A percentile compares a stretch with the other conserved stretches of the same genome.
Evolutionary conservation across 176 grass and related monocot species (phyloP).

Genomic region (Eremochloa ophiuroides): DNA sequence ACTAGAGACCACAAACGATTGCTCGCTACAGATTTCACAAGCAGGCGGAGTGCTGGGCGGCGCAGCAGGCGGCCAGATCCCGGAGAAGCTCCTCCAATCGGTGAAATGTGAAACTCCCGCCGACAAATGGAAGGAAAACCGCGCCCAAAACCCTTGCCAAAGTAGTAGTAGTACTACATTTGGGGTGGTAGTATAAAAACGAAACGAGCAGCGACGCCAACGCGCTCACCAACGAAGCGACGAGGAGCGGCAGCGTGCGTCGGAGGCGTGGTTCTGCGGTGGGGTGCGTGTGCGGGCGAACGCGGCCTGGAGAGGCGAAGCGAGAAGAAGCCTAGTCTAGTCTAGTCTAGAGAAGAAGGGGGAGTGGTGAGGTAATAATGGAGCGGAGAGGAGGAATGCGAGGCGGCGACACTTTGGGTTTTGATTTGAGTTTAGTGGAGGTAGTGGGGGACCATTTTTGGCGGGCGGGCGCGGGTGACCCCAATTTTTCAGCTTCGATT

Average conservation of each 20-base stretch:
- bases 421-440: neutral
- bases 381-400: neutral
- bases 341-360: too few relatives aligned
- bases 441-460: neutral
- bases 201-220: neutral
- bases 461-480: neutral
- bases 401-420: neutral
- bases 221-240: neutral
- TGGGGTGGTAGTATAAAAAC: neutral
- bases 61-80: neutral
- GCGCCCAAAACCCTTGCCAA: neutral
- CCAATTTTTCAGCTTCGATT: neutral
- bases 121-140: neutral
- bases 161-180: neutral
- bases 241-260: neutral
- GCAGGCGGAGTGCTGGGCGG: neutral
- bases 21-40: neutral
- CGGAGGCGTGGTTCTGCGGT: neutral
- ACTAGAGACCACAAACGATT: neutral
- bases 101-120: neutral
- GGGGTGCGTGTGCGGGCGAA: neutral
- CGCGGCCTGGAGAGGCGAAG: neutral
- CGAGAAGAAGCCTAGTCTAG: too few relatives aligned
- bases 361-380: neutral
- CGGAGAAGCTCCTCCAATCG: neutral